Conservation (phyloP, 225 moss, liverwort and hornwort genomes). For the Straminergon stramineum region DNA sequence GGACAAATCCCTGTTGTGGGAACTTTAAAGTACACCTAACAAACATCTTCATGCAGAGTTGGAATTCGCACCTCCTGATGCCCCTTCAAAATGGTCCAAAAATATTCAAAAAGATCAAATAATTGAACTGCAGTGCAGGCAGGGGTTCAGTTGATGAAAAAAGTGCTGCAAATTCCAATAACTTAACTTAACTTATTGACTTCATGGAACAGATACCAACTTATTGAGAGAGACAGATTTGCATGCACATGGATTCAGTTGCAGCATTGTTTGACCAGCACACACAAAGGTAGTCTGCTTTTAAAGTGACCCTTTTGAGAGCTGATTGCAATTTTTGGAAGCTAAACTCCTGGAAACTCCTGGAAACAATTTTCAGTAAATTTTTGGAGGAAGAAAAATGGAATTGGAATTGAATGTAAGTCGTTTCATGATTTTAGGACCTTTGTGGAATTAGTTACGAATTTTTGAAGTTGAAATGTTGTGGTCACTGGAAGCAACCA, state of each 20-base stretch:
- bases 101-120: neutral
- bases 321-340: too few species aligned
- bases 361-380: too few species aligned
- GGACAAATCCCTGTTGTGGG: neutral
- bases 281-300: too few species aligned
- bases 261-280: neutral
- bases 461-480: too few species aligned
- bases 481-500: too few species aligned
- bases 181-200: neutral
- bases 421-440: too few species aligned
- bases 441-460: too few species aligned
- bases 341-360: too few species aligned
- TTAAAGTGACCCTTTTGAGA: too few species aligned
- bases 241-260: neutral
- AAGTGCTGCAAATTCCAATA: neutral
- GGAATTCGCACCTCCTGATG: neutral
- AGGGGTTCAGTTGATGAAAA: neutral
- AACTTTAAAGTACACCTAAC: neutral
- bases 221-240: neutral
- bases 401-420: too few species aligned
- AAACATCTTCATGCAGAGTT: too few species aligned
- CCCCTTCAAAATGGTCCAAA: neutral
- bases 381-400: too few species aligned
- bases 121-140: neutral
- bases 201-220: neutral